Percentiles rank a stretch among this genome's conserved stretches.
These are phyloP conservation scores for Saccharum hybrid DNA, from an alignment of 202 grass and related monocot species.

Conservation along the genomic window DNA sequence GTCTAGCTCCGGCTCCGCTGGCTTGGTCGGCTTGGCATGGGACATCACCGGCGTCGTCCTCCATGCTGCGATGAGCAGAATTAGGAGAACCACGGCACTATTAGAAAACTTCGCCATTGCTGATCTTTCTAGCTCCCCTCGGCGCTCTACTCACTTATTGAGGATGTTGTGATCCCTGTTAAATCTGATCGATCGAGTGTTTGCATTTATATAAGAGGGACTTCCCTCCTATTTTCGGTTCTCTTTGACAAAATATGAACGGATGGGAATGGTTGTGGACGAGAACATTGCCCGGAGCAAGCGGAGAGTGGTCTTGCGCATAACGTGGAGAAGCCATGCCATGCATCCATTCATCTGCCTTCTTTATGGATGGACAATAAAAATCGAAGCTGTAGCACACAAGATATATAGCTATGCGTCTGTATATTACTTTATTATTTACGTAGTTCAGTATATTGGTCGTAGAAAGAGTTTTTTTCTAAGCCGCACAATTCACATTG, in stretches of 20 bases:
- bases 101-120: conserved; percentile 39
- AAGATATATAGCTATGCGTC: too few species aligned
- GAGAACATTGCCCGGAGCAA: conserved; percentile 29
- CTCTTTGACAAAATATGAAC: background rate
- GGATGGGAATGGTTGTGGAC: conserved; percentile 21
- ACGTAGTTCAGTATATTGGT: background rate
- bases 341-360: background rate
- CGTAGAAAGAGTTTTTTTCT: background rate
- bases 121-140: background rate
- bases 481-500: background rate
- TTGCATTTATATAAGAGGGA: conserved; percentile 40
- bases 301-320: background rate
- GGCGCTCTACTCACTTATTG: background rate
- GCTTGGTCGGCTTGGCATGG: background rate
- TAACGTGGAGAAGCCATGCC: background rate
- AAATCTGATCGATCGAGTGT: background rate
- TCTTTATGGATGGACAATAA: background rate
- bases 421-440: too few species aligned
- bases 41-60: conserved; percentile 21
- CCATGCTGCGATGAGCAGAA: conserved; percentile 43
- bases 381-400: background rate
- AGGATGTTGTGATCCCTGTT: background rate
- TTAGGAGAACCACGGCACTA: background rate
- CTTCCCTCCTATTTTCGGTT: conserved; percentile 34
- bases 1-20: background rate